Evolutionary conservation across 2,329 filamentous ascomycete species (phyloP).

Genomic region (Alternaria triticina): DNA sequence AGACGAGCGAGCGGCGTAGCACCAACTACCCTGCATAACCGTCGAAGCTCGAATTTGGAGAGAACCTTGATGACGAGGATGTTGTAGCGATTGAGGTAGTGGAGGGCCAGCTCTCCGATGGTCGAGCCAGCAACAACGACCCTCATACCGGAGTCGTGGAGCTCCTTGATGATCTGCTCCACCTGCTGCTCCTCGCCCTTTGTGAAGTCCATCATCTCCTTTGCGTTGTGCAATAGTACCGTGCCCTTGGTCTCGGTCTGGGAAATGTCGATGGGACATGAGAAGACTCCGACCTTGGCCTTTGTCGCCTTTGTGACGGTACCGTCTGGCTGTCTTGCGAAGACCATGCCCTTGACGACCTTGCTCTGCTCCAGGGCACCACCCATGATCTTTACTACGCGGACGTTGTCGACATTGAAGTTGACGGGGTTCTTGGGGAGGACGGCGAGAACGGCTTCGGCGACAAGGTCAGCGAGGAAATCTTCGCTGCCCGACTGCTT

Average conservation of each 20-base stretch:
- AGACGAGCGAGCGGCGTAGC: slow-evolving; percentile 95
- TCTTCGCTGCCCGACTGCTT: slow-evolving; percentile 97
- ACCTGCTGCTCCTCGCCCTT: slow-evolving; percentile 95
- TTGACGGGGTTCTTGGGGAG: slow-evolving; percentile 93
- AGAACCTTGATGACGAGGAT: slow-evolving; percentile 96
- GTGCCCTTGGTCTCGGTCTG: slow-evolving; percentile 99
- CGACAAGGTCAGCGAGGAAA: slow-evolving; percentile 82
- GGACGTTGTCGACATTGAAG: slow-evolving; percentile 99
- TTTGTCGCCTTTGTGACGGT: slow-evolving; percentile 84
- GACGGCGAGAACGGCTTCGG: slow-evolving; percentile 82
- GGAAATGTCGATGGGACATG: slow-evolving; percentile 91
- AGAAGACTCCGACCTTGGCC: slow-evolving; percentile 96
- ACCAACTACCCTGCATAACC: slow-evolving; percentile 93
- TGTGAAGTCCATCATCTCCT: slow-evolving; percentile 98
- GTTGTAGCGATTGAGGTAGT: slow-evolving; percentile 97
- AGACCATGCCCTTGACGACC: slow-evolving; percentile 98
- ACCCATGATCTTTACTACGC: slow-evolving; percentile 99
- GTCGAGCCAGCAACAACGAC: slow-evolving; percentile 91
- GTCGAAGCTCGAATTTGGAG: slow-evolving; percentile 95
- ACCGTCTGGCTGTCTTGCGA: slow-evolving; percentile 92
- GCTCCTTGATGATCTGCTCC: slow-evolving; percentile 89
- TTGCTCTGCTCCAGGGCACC: slow-evolving; percentile 91
- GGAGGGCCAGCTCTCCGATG: slow-evolving; percentile 93
- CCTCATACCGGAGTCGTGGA: slow-evolving; percentile 90
- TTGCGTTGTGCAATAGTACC: slow-evolving; percentile 92